Evolutionary conservation across 179 eudicot species (phyloP), one percentile per base, ranked within the genome.

Genomic region (Sideroxylon spinosum): DNA sequence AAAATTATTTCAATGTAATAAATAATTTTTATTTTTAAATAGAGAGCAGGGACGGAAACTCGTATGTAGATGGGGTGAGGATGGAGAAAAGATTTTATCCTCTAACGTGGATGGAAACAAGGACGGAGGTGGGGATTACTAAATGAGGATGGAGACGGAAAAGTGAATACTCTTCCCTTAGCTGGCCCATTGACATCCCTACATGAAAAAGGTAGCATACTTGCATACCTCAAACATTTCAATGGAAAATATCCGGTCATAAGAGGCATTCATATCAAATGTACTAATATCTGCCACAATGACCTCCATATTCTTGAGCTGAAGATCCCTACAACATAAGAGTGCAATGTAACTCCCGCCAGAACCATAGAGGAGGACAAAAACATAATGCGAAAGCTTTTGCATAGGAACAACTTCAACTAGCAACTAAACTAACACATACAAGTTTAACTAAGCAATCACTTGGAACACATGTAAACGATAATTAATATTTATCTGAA

Each of bases 151-250:
- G 5, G 44, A 37, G 5, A 37, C 44, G 5, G 44, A 37, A 37
- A 37, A 37, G 4, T 37, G 44, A 37, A 37, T 37, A 37, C 44
- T 37, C 44, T 37, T 37, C 44, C 44, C 44, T 3, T 0, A 37
- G 44, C 44, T 37, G 44, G 0, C 44, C 44, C 44, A 37, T 37
- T 37, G 5, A 37, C 44, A 37, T 37, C 44, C 44, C 5, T 37
- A 37, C 44, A 37, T 37, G 44, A 23, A 71, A 80, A 60, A 26
- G 0, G 20, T 12, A 28, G 0, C 70, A 52, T 59, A 49, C 50
- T 23, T 23, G 46, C 83, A 72, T 87, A 85, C 99, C 98, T 95
- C 99, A 84, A 95, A 93, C 99, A 93, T 96, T 85, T 96, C 99
- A 52, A 96, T 91, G 46, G 98, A 96, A 67, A 92, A 89, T 81